Evolutionary conservation across 2,329 filamentous ascomycete species (phyloP).

Genomic region (Helminthosporium solani): DNA sequence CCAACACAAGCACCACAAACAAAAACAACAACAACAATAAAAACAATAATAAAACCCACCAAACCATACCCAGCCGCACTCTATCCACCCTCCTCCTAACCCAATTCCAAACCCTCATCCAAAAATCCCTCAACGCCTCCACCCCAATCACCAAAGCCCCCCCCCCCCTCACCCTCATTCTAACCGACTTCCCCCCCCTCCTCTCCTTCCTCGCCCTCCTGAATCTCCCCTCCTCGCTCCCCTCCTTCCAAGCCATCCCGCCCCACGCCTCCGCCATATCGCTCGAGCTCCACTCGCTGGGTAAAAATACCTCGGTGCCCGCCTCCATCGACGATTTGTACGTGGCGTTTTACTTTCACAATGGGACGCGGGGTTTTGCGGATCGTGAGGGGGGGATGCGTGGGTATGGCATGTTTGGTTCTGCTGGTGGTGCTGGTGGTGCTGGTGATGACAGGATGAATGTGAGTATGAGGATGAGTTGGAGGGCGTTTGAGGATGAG

Average conservation of each 20-base stretch:
- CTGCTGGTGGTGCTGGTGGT: too few relatives aligned
- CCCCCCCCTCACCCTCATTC: constrained; percentile 48
- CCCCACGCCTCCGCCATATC: constrained; percentile 36
- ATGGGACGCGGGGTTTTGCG: constrained; percentile 52
- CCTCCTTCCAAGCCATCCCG: constrained; percentile 26
- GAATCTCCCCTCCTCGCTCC: constrained; percentile 20
- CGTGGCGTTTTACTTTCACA: constrained; percentile 59
- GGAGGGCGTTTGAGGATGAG: constrained; percentile 51
- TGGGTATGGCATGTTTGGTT: constrained; percentile 55
- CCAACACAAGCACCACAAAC: constrained; percentile 36
- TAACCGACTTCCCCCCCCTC: constrained; percentile 38
- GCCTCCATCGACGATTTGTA: constrained; percentile 48
- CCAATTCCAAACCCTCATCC: constrained; percentile 23
- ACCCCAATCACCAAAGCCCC: constrained; percentile 21
- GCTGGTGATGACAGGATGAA: constrained; percentile 49
- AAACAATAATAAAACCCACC: constrained; percentile 15
- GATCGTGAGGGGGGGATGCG: not conserved
- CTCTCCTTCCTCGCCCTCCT: constrained; percentile 34
- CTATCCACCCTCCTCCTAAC: constrained; percentile 28
- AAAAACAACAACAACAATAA: constrained; percentile 22
- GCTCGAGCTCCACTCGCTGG: constrained; percentile 50
- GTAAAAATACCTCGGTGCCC: constrained; percentile 38
- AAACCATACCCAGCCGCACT: constrained; percentile 34
- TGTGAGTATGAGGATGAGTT: constrained; percentile 46
- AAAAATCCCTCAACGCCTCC: constrained; percentile 9